Conservation (phyloP, 1,284 basidiomycete genomes). For the Melampsora larici-populina region DNA sequence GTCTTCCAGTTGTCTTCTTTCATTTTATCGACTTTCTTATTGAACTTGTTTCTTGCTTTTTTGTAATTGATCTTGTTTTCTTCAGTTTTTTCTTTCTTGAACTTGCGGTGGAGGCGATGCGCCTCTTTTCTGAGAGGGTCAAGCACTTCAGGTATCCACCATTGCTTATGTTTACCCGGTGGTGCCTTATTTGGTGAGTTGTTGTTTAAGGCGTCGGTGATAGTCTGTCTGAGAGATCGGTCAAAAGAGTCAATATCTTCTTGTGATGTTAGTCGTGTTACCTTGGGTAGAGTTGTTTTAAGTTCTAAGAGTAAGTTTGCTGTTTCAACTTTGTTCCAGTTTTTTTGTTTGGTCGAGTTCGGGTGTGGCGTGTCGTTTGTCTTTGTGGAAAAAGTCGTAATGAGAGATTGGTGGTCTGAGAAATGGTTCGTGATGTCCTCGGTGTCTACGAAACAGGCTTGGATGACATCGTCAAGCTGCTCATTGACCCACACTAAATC, state of each 20-base stretch:
- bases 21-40: no score
- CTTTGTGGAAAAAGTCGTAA: not conserved
- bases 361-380: not conserved
- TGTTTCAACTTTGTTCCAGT: not conserved
- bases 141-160: no score
- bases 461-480: not conserved
- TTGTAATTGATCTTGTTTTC: no score
- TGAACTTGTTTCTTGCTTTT: no score
- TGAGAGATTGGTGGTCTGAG: constrained; percentile 32
- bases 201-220: not conserved
- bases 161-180: not conserved
- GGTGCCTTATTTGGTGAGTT: not conserved
- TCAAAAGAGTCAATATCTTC: not conserved
- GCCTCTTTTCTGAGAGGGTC: no score
- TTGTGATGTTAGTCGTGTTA: not conserved
- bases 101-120: no score
- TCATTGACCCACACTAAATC: no score
- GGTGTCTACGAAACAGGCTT: not conserved
- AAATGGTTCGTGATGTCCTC: constrained; percentile 15
- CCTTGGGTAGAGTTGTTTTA: not conserved
- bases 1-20: no score
- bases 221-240: not conserved
- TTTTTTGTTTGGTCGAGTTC: not conserved
- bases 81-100: no score
- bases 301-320: not conserved